Evolutionary conservation across 192 early-diverging fungal species (phyloP).

Genomic region (Linnemannia elongata): DNA sequence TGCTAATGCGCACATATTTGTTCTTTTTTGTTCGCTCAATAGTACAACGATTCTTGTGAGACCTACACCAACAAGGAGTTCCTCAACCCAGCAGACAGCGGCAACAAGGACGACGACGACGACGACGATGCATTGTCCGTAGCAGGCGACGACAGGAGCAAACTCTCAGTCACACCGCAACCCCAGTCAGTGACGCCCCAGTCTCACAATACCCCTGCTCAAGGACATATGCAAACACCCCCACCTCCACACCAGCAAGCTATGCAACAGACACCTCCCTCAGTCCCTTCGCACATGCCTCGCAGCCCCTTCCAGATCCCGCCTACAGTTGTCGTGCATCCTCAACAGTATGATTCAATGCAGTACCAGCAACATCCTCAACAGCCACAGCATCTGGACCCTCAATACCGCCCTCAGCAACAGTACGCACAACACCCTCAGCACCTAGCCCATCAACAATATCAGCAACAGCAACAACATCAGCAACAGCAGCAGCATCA

Average conservation of each 20-base stretch:
- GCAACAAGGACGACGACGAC: slow-evolving; percentile 50
- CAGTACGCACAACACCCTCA: slow-evolving; percentile 30
- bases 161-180: slow-evolving; percentile 52
- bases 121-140: slow-evolving; percentile 48
- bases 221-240: slow-evolving; percentile 42
- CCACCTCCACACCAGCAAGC: slow-evolving; percentile 27
- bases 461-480: slow-evolving; percentile 24
- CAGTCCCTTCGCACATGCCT: slow-evolving; percentile 37
- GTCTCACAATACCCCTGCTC: slow-evolving; percentile 40
- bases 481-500: slow-evolving; percentile 32
- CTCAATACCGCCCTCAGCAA: slow-evolving; percentile 39
- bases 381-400: slow-evolving; percentile 35
- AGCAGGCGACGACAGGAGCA: slow-evolving; percentile 50
- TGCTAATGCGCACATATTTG: not conserved
- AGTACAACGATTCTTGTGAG: slow-evolving; percentile 54
- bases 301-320: slow-evolving; percentile 53
- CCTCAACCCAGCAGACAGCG: slow-evolving; percentile 32
- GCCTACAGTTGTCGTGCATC: slow-evolving; percentile 41
- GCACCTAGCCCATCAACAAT: slow-evolving; percentile 25
- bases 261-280: slow-evolving; percentile 46
- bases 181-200: slow-evolving; percentile 35
- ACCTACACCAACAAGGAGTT: slow-evolving; percentile 58
- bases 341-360: slow-evolving; percentile 42
- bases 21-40: not conserved
- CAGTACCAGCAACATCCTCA: slow-evolving; percentile 23